Conservation (phyloP, 2,329 filamentous ascomycete genomes). For the Aureobasidium sp. region DNA sequence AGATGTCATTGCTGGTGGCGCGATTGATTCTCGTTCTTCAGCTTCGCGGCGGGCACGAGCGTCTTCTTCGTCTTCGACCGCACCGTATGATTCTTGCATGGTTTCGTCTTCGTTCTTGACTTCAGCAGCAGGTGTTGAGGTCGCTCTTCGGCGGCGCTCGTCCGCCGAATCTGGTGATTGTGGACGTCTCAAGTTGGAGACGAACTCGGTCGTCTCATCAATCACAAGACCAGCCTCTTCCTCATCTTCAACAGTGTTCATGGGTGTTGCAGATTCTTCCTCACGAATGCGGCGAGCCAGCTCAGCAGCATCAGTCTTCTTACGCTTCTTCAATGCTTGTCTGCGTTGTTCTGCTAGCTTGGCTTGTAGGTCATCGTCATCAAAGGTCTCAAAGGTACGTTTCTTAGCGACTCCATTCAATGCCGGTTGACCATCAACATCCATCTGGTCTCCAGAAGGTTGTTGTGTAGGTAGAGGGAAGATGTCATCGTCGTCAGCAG, state of each 20-base stretch:
- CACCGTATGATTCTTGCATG: conserved; percentile 26
- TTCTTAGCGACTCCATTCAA: conserved; percentile 16
- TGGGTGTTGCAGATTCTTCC: conserved; percentile 45
- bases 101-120: conserved; percentile 39
- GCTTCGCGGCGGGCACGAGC: conserved; percentile 33
- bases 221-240: conserved; percentile 68
- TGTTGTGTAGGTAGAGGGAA: conserved; percentile 30
- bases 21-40: conserved; percentile 17
- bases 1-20: conserved; percentile 44
- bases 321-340: conserved; percentile 82
- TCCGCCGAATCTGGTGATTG: conserved; percentile 26
- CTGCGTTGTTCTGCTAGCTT: conserved; percentile 75
- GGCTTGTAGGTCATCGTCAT: conserved; percentile 88
- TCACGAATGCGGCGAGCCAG: conserved; percentile 70
- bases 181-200: conserved; percentile 71
- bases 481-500: conserved; percentile 50
- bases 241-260: conserved; percentile 48
- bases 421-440: conserved; percentile 50
- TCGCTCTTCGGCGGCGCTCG: conserved; percentile 20
- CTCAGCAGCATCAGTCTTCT: conserved; percentile 77
- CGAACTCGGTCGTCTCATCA: conserved; percentile 91
- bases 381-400: conserved; percentile 46
- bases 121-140: conserved; percentile 28
- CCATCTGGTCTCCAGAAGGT: conserved; percentile 54
- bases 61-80: conserved; percentile 40